Conservation (phyloP, 2,329 filamentous ascomycete genomes). For the Botrytis squamosa region DNA sequence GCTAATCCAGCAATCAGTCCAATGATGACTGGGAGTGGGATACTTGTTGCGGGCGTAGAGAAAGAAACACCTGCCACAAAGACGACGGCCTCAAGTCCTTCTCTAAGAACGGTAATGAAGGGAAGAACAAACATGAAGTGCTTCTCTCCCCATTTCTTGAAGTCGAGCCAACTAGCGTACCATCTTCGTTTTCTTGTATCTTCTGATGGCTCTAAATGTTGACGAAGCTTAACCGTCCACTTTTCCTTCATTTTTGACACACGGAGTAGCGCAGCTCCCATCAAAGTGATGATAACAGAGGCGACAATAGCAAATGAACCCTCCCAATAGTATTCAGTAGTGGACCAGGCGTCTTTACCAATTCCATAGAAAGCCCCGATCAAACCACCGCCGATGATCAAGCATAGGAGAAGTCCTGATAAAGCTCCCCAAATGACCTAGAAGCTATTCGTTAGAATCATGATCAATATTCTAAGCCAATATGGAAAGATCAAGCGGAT, state of each 20-base stretch:
- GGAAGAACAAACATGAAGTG: conserved; percentile 85
- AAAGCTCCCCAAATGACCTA: conserved; percentile 59
- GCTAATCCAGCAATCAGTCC: conserved; percentile 66
- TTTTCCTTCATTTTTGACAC: conserved; percentile 82
- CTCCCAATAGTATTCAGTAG: conserved; percentile 76
- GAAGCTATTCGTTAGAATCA: not conserved
- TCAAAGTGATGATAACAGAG: conserved; percentile 74
- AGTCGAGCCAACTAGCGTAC: conserved; percentile 41
- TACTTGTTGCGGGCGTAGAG: conserved; percentile 68
- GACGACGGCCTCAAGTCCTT: conserved; percentile 82
- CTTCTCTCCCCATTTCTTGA: conserved; percentile 69
- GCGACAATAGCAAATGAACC: conserved; percentile 75
- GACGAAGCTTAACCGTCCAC: conserved; percentile 80
- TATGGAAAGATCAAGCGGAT: not conserved
- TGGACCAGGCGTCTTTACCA: conserved; percentile 64
- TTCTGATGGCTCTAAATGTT: conserved; percentile 54
- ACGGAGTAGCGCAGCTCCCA: conserved; percentile 77
- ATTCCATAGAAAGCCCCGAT: conserved; percentile 67
- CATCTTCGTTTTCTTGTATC: conserved; percentile 33
- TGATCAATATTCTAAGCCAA: not conserved
- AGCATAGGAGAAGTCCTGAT: conserved; percentile 53
- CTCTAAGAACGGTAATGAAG: conserved; percentile 82
- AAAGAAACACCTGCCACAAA: conserved; percentile 85
- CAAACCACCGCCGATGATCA: conserved; percentile 58
- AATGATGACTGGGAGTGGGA: conserved; percentile 73